phyloP scores from a whole-genome alignment of 2,329 filamentous ascomycete genomes.

The Phaeosphaeriaceae sp. region DNA sequence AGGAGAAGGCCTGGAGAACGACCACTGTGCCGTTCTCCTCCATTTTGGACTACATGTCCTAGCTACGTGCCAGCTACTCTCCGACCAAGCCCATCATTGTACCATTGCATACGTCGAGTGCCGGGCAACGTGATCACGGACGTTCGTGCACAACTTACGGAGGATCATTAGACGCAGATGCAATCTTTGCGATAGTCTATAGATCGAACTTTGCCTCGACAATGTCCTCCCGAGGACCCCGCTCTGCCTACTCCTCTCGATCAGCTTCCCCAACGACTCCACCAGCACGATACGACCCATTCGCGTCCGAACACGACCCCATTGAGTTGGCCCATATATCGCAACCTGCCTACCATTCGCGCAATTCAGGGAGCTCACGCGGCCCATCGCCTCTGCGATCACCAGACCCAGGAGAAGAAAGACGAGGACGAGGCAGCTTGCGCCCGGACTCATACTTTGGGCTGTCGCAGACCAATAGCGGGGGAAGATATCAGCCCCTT shows the following conservation, averaged over 20 bases:
- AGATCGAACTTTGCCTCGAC: conserved; percentile 4
- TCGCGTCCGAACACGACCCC: conserved; percentile 33
- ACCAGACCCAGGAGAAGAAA: conserved; percentile 11
- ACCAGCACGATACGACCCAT: conserved; percentile 34
- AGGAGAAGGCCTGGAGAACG: neutral
- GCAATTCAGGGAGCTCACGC: conserved; percentile 15
- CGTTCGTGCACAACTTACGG: neutral
- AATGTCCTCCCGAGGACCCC: conserved; percentile 33
- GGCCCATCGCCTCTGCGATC: conserved; percentile 10
- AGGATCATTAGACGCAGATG: neutral
- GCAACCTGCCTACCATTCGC: conserved; percentile 14
- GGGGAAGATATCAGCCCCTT: conserved; percentile 30
- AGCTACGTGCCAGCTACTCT: neutral
- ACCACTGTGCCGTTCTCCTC: neutral
- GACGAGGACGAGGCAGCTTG: conserved; percentile 16
- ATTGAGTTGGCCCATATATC: conserved; percentile 36
- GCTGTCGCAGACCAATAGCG: conserved; percentile 8
- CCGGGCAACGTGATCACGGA: no score
- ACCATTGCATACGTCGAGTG: neutral
- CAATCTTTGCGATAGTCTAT: neutral
- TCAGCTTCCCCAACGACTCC: conserved; percentile 32
- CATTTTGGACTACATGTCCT: neutral
- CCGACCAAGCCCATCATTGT: neutral
- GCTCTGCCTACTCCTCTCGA: conserved; percentile 28
- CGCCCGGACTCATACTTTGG: conserved; percentile 26